phyloP scores from a whole-genome alignment of 2,329 filamentous ascomycete genomes.

The Penicillium sp. region DNA sequence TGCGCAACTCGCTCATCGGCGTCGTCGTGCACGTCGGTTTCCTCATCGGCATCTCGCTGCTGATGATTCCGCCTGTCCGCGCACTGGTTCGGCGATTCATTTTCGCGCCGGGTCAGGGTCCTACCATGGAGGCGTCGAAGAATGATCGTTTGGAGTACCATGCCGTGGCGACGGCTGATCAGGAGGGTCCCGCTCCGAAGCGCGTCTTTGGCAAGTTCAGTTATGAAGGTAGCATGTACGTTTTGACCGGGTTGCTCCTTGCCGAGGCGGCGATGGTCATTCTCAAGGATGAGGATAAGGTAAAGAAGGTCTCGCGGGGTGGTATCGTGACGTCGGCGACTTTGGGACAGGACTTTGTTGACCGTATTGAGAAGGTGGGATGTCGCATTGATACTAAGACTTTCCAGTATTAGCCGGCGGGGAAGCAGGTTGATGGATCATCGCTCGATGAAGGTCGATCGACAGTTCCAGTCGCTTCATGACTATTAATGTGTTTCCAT shows the following conservation, averaged over 20 bases:
- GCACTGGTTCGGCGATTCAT: slow-evolving; percentile 52
- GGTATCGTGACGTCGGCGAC: slow-evolving; percentile 53
- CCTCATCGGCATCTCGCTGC: slow-evolving; percentile 47
- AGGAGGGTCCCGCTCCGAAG: slow-evolving; percentile 35
- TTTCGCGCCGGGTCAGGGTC: slow-evolving; percentile 55
- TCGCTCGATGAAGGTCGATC: too few species aligned
- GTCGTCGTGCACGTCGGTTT: slow-evolving; percentile 53
- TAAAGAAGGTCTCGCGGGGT: slow-evolving; percentile 44
- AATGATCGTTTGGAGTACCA: slow-evolving; percentile 47
- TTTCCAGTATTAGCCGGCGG: slow-evolving; percentile 32
- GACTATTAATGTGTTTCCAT: not conserved
- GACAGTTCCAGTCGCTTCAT: not conserved
- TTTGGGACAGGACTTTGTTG: slow-evolving; percentile 50
- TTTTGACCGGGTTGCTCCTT: slow-evolving; percentile 46
- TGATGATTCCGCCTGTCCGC: slow-evolving; percentile 57
- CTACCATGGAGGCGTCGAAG: slow-evolving; percentile 45
- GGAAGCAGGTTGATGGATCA: not conserved
- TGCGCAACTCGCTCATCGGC: slow-evolving; percentile 52
- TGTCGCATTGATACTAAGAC: slow-evolving; percentile 45
- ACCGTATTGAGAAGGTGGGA: slow-evolving; percentile 48
- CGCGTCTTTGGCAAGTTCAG: slow-evolving; percentile 46
- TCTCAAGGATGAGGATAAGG: slow-evolving; percentile 44
- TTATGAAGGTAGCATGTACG: slow-evolving; percentile 47
- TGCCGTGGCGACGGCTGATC: slow-evolving; percentile 49
- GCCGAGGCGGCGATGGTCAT: slow-evolving; percentile 50